Evolutionary conservation across 75 land plant genomes (phyloP), one percentile per base, ranked within the genome.

Genomic region (Picea glauca): DNA sequence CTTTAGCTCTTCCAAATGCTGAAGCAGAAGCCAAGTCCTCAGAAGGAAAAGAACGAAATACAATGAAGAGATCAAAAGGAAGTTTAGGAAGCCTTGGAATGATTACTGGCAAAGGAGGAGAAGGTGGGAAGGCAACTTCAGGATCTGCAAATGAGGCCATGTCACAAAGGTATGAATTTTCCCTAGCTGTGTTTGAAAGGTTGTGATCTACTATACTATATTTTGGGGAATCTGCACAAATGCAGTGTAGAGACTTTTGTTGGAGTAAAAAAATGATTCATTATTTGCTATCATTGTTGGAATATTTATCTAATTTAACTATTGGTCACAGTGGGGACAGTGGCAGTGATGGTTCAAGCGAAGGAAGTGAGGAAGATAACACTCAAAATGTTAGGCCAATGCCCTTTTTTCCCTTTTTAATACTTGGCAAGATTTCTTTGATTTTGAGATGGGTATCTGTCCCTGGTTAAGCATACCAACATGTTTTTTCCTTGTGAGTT

Each of bases 271-370:
- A 18, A 31, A 15, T 30, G 15, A 33, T 62, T 65, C 60, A 40
- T 23, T 40, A 31, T 26, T 31, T 81, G 20, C 20, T 15, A 26
- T 61, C 40, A 32, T 4, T 74, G 15, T 58, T 66, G 3, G 60
- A 50, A 61, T 15, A 65, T 85, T 50, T 50, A 50, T 56, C 9
- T 81, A 77, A 64, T 79, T 75, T 54, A 64, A 30, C 26, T 60
- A 50, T 64, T 40, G 62, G 9, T 13, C 18, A 59, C 81, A 91
- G 93, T 88, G 93, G 75, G 77, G 95, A 93, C 43, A 93, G 91
- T 81, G 94, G 93, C 17, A 88, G 88, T 68, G 96, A 93, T 33
- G 96, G 90, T 77, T 89, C 96, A 79, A 84, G 86, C 18, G 93
- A 93, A 62, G 91, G 82, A 63, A 93, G 96, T 72, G 87, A 92